Evolutionary conservation across 176 grass and related monocot genomes (phyloP).

Genomic region (Olyra latifolia): DNA sequence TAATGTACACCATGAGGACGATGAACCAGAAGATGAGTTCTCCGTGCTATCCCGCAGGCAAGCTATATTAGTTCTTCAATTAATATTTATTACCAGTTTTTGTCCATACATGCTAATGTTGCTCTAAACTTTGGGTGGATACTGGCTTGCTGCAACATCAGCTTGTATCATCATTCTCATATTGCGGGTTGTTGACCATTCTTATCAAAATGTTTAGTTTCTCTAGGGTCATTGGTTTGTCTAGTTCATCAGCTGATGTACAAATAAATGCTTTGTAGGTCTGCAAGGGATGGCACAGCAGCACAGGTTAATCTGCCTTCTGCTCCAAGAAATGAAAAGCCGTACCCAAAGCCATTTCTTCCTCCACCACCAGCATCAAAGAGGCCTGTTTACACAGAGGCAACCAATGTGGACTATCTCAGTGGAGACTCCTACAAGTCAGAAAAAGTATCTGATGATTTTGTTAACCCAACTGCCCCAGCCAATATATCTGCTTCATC

Average conservation of each 20-base stretch:
- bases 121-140: slow-evolving; percentile 13
- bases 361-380: slow-evolving; percentile 76
- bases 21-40: slow-evolving; percentile 79
- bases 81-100: neutral
- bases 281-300: slow-evolving; percentile 61
- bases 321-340: slow-evolving; percentile 42
- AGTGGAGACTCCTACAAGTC: slow-evolving; percentile 67
- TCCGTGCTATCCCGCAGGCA: slow-evolving; percentile 79
- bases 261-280: slow-evolving; percentile 52
- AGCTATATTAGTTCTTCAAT: slow-evolving; percentile 6
- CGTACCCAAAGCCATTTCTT: slow-evolving; percentile 57
- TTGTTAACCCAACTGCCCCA: slow-evolving; percentile 51
- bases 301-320: slow-evolving; percentile 47
- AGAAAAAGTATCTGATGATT: slow-evolving; percentile 48
- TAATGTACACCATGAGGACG: slow-evolving; percentile 76
- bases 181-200: neutral
- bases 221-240: neutral
- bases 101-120: slow-evolving; percentile 21
- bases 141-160: neutral
- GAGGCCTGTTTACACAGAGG: slow-evolving; percentile 56
- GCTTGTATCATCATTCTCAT: slow-evolving; percentile 7
- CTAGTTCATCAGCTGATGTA: slow-evolving; percentile 22
- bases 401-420: slow-evolving; percentile 55
- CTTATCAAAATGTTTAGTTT: neutral
- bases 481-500: slow-evolving; percentile 38